Evolutionary conservation across 2,329 filamentous ascomycete species (phyloP), one percentile per base, ranked within the genome.

Genomic region (Cercospora zeina): DNA sequence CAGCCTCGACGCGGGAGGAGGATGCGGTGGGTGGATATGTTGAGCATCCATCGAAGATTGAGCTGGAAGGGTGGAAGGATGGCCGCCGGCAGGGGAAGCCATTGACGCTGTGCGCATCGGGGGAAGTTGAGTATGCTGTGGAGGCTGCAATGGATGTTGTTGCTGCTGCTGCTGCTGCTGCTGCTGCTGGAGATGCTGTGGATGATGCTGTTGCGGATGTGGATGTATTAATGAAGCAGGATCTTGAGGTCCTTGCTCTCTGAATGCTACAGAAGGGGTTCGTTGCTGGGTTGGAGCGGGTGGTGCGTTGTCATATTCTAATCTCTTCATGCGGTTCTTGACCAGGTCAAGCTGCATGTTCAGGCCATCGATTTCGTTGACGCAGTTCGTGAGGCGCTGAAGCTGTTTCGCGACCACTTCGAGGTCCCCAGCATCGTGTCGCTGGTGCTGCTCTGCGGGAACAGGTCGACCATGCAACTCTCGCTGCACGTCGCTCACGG

Each of bases 331-430:
- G 50, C 77, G 78, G 59, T 79, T 78, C 69, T 79, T 80, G 70
- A 82, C 72, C 11, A 82, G 76, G 54, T 81, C 79, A 10, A 82
- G 69, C 54, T 78, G 77, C 66, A 82, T 73, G 64, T 77, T 80
- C 50, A 82, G 63, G 4, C 72, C 75, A 57, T 82, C 80, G 10
- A 82, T 71, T 62, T 82, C 80, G 33, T 76, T 78, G 8, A 76
- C 75, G 67, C 79, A 79, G 51, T 73, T 74, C 7, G 77, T 74
- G 24, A 81, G 54, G n/a, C 64, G 58, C 70, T 27, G 70, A 69
- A 54, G 73, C 62, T 78, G 77, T 19, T 71, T 72, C 9, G 78
- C 76, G 62, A 82, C 75, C 10, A 80, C 70, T 47, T 81, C 79
- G 11, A 82, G 70, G 31, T 79, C 77, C 34, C 63, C 68, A 11